Base-by-base conservation (phyloP, 345 rosid genomes). In the Balakata baccata region DNA sequence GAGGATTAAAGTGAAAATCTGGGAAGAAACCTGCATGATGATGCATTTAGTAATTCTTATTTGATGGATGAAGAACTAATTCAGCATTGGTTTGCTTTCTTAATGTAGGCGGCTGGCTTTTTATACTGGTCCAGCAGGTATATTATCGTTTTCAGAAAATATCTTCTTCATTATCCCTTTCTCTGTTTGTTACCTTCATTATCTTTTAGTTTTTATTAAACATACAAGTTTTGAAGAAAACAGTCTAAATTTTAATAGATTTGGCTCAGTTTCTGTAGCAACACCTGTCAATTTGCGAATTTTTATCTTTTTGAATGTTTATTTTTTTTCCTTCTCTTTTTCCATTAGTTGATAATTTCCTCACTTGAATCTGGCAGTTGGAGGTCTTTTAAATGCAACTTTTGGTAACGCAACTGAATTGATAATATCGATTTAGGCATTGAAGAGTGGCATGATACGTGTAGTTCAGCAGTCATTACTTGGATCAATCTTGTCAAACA, bases 361-460 rank as follows among this genome's bases (percentile, higher is more conserved):
- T 64, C 11, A 14, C 38, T 53, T 70, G 71, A 20, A 49, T 43
- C 81, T 69, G 75, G 79, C 78, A 86, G 87, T 84, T 77, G 86
- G 86, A 23, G 87, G 86, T 69, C 85, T 86, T 60, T 73, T 86
- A 47, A 84, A 82, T 69, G 86, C 86, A 66, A 84, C 87, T 12
- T 84, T 86, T 34, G 85, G 86, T 65, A 86, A 86, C 51, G 86
- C 87, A 25, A 86, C 89, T 11, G 85, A 86, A 80, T 63, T 86
- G 81, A 84, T 86, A 7, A 86, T 86, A 75, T 86, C 89, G 29
- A 74, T 83, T 68, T 81, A 73, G 61, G 89, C 87, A 54, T 73
- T 81, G 73, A 76, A 51, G 72, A 73, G 50, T 46, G 85, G 85
- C 65, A 82, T 81, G 89, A 76, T 81, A 60, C 77, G 85, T 53